Conservation (phyloP, 139 green algal species). For the Desmodesmus armatus region DNA sequence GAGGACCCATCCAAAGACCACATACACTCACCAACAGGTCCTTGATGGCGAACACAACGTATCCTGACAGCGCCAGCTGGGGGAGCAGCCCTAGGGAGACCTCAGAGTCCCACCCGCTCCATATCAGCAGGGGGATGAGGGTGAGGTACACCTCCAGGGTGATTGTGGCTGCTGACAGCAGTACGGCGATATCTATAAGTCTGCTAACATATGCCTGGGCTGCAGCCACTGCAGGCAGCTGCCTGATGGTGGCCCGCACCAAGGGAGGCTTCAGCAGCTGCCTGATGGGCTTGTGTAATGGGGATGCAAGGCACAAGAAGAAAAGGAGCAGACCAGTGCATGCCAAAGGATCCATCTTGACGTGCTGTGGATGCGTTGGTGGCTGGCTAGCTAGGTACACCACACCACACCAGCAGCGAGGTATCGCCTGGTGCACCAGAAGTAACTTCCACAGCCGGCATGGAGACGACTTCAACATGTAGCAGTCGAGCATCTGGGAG, state of each 20-base stretch:
- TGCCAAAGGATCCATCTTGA: too few relatives aligned
- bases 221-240: slow-evolving; percentile 2
- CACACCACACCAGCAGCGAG: too few relatives aligned
- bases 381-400: too few relatives aligned
- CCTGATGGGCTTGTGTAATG: slow-evolving; percentile 24
- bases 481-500: too few relatives aligned
- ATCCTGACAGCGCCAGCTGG: slow-evolving; percentile 3
- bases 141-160: slow-evolving; percentile 40
- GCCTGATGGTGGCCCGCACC: background rate
- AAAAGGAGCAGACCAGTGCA: background rate
- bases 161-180: slow-evolving; percentile 12
- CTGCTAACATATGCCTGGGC: background rate
- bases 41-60: background rate
- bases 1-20: too few relatives aligned
- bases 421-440: too few relatives aligned
- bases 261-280: background rate
- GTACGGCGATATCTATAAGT: slow-evolving; percentile 1
- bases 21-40: too few relatives aligned
- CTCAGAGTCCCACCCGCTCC: slow-evolving; percentile 9
- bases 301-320: background rate
- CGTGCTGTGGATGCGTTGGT: too few relatives aligned
- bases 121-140: slow-evolving; percentile 10
- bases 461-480: too few relatives aligned
- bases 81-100: slow-evolving; percentile 7
- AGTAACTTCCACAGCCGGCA: too few relatives aligned